Conservation (phyloP, 2,329 filamentous ascomycete genomes). For the Ceratocystis cacaofunesta region DNA sequence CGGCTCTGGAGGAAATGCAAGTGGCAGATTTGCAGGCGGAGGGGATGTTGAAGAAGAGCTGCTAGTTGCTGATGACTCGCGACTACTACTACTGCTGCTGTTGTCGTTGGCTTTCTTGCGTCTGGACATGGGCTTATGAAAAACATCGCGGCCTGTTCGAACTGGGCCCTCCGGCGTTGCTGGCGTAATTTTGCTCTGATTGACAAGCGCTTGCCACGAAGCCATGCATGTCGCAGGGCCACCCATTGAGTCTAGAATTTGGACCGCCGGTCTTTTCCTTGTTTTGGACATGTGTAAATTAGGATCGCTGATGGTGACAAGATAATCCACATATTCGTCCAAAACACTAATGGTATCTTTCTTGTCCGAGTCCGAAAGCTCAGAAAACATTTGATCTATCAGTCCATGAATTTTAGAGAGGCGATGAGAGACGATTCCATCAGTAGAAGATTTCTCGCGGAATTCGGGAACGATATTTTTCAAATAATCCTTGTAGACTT, state of each 20-base stretch:
- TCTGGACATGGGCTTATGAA: conserved; percentile 16
- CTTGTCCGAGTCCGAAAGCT: conserved; percentile 6
- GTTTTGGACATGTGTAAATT: conserved; percentile 7
- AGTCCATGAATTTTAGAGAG: conserved; percentile 11
- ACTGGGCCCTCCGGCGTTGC: conserved; percentile 10
- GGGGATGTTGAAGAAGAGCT: not conserved
- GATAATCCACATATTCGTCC: conserved; percentile 14
- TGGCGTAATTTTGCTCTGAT: conserved; percentile 16
- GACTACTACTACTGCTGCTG: not conserved
- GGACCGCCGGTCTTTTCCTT: not conserved
- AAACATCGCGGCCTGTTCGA: conserved; percentile 15
- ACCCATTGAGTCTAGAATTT: conserved; percentile 13
- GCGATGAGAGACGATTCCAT: not conserved
- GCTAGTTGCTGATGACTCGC: not conserved
- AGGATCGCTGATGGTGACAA: conserved; percentile 13
- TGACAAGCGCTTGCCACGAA: conserved; percentile 15
- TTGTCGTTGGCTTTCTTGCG: conserved; percentile 6
- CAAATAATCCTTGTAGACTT: conserved; percentile 13
- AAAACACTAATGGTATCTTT: not conserved
- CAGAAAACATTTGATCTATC: conserved; percentile 1
- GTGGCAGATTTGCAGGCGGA: conserved; percentile 3
- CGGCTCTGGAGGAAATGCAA: conserved; percentile 14
- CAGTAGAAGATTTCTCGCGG: not conserved
- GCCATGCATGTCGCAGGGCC: conserved; percentile 16
- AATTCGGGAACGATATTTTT: conserved; percentile 12